phyloP scores from a whole-genome alignment of 345 rosid species.

The Eucalyptus cloeziana region DNA sequence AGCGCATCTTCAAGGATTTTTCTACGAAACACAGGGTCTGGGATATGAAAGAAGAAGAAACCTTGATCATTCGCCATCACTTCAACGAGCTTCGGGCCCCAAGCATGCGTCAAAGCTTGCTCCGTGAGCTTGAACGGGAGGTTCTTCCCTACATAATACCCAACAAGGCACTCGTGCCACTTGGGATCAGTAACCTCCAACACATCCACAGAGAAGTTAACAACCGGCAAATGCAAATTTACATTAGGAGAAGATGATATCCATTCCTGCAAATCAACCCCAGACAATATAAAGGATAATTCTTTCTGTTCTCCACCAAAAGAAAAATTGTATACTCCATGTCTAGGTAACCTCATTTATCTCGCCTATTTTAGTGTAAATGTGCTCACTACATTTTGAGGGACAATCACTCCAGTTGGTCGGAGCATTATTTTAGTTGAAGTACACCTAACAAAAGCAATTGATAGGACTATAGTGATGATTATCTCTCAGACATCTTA shows the following conservation, averaged over 20 bases:
- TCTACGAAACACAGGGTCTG: too few relatives aligned
- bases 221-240: constrained; percentile 53
- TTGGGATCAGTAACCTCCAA: too few relatives aligned
- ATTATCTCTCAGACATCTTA: background rate
- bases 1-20: too few relatives aligned
- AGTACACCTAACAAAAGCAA: background rate
- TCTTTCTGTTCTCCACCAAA: background rate
- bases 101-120: too few relatives aligned
- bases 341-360: background rate
- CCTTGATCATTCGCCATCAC: too few relatives aligned
- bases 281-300: background rate
- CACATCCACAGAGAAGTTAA: too few relatives aligned
- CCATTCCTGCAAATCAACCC: constrained; percentile 49
- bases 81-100: too few relatives aligned
- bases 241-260: constrained; percentile 49
- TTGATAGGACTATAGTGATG: background rate
- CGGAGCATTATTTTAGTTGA: background rate
- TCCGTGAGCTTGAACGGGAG: too few relatives aligned
- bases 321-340: background rate
- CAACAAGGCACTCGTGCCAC: too few relatives aligned
- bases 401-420: background rate
- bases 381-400: background rate
- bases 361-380: background rate
- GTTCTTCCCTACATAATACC: too few relatives aligned
- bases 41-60: too few relatives aligned